Conservation (phyloP, 2,329 filamentous ascomycete species). For the Aspergillus sp. region DNA sequence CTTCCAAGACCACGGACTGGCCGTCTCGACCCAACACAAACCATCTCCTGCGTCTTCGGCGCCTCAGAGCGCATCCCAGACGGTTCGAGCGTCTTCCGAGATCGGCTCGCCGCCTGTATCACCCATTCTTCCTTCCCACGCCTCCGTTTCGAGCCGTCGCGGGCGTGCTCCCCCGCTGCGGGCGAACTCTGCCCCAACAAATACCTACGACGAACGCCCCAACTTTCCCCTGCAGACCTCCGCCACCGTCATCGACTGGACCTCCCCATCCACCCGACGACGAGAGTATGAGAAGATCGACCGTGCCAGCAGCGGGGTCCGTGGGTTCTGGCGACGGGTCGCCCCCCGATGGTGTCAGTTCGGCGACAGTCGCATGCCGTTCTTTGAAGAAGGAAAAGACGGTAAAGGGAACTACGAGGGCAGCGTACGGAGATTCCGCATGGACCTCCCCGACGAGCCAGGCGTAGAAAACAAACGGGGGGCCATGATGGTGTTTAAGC, state of each 20-base stretch:
- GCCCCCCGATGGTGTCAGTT: conserved; percentile 42
- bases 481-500: conserved; percentile 5
- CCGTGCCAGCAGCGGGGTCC: conserved; percentile 41
- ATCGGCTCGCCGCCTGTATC: conserved; percentile 15
- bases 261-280: conserved; percentile 42
- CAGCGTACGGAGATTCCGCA: conserved; percentile 45
- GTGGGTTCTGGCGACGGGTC: conserved; percentile 42
- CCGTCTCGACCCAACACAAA: neutral
- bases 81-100: conserved; percentile 12
- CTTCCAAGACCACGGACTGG: conserved; percentile 28
- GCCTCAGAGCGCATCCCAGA: conserved; percentile 4
- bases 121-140: conserved; percentile 5
- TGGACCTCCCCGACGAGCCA: conserved; percentile 41
- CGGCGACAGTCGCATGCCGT: conserved; percentile 33
- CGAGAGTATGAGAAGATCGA: conserved; percentile 56
- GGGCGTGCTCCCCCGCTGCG: neutral
- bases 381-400: conserved; percentile 40
- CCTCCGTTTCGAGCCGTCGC: conserved; percentile 3
- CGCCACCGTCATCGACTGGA: conserved; percentile 48
- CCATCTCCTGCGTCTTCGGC: conserved; percentile 7
- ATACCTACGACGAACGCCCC: neutral
- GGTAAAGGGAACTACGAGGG: conserved; percentile 41
- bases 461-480: neutral
- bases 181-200: neutral
- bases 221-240: conserved; percentile 23